Evolutionary conservation across 441 rosid species (phyloP), one percentile per base, ranked within the genome.

Genomic region (Manihot esculenta): DNA sequence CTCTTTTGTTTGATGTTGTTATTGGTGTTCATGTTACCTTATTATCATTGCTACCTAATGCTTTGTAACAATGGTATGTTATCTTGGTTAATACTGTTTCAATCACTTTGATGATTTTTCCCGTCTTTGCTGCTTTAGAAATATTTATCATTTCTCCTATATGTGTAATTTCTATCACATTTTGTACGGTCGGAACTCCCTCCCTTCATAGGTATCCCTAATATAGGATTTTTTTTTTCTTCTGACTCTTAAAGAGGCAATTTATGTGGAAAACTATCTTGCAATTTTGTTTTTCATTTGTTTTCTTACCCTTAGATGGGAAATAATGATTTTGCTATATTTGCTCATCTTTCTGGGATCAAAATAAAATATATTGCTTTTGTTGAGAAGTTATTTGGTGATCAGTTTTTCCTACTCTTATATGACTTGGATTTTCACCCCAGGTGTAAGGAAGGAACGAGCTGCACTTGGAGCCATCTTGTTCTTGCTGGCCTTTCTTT

Each of bases 21-120:
- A 33, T 84, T 95, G 75, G 97, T 95, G 79, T 95, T 95, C 88
- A 80, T 93, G 94, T 74, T 95, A 82, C 99, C 98, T 12, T 95
- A 89, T 79, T 93, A 95, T 80, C 99, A 95, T 80, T 95, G 98
- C 81, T 91, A 93, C 88, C 77, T 95, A 88, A 91, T 93, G 98
- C 97, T 95, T 72, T 83, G 96, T 81, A 93, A 91, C 74, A 88
- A 78, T 44, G 98, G 99, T 95, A 83, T 23, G 89, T 77, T 26
- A 2, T 68, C n/a, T 72, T 68, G 12, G 62, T 68, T 78, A 14
- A 21, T 0, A 58, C 42, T 27, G 50, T 69, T 35, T 62, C 13
- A 50, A 70, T 56, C 15, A 14, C 62, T 71, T n/a, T n/a, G n/a
- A n/a, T n/a, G n/a, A n/a, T n/a, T n/a, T n/a, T n/a, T n/a, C n/a